Conservation (phyloP, 163 green algal species). For the Chlamydomonas reinhardtii region DNA sequence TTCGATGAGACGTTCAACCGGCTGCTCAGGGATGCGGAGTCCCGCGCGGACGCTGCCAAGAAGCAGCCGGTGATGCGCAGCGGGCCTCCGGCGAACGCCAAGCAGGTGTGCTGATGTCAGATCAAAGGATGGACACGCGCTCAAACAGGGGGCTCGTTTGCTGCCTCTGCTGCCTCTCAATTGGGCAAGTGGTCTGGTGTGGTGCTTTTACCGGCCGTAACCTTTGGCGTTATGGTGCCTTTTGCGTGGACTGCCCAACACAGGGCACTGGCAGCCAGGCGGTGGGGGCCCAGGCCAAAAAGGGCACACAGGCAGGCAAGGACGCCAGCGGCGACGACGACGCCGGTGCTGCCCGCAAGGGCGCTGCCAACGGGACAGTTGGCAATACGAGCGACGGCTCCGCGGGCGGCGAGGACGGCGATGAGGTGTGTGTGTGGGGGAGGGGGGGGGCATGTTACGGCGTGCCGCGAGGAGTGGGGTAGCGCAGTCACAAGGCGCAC, state of each 20-base stretch:
- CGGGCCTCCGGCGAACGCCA: neutral
- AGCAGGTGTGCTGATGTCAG: conserved; percentile 32
- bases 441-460: neutral
- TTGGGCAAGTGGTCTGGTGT: no score
- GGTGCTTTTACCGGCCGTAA: no score
- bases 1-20: conserved; percentile 84
- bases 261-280: no score
- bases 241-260: no score
- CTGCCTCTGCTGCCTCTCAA: no score
- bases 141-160: no score
- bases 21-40: conserved; percentile 81
- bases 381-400: conserved; percentile 31
- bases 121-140: neutral
- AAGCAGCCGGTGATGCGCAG: conserved; percentile 21
- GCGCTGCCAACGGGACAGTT: neutral
- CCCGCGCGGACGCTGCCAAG: conserved; percentile 63
- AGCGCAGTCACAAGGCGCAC: no score
- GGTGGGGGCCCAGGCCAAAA: neutral
- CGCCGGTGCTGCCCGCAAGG: neutral
- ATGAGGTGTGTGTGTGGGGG: no score
- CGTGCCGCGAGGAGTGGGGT: no score
- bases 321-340: conserved; percentile 26
- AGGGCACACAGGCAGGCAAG: conserved; percentile 1
- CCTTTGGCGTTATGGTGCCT: no score
- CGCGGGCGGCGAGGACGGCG: conserved; percentile 22